Evolutionary conservation across 257 asterid genomes (phyloP), one percentile per base, ranked within the genome.

Genomic region (Penstemon eatonii): DNA sequence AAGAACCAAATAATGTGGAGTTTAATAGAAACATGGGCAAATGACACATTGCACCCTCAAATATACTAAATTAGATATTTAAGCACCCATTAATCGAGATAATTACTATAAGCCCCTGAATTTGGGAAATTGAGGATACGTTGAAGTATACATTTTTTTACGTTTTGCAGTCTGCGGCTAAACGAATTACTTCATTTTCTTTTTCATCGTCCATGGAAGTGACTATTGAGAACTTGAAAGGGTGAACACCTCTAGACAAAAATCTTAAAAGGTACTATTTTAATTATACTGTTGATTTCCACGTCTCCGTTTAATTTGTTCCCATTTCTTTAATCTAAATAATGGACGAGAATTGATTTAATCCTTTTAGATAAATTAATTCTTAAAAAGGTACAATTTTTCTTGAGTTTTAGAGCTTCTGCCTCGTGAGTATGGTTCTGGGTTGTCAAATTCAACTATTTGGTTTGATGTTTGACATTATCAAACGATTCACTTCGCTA

Each of bases 221-320:
- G 33, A 25, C 33, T 25, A 8, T 7, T 40, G 63, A 63, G 68
- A 15, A 56, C 73, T 56, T 4, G 19, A 43, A 18, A 3, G 13
- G 68, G 47, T 42, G 19, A 44, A 11, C 51, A 12, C 52, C 2
- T 47, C 2, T 15, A 46, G 65, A 44, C 63, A 56, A 49, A 49
- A 47, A 63, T 49, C 80, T 5, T 50, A 43, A 46, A 51, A 50
- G 75, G 75, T 69, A 6, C 67, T 39, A 47, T 56, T 25, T 36
- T 75, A 49, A 18, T 38, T 46, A 40, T 38, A 41, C 11, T 19
- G 6, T 11, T n/a, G 41, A 42, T 38, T 15, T 51, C 37, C 5
- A 42, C 43, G 13, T n/a, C 58, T 36, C 50, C 36, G 10, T 4
- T 61, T 15, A 15, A 15, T 15, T 8, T 8, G 51, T 6, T 8